Evolutionary conservation across 352 stramenopile species (phyloP).

Genomic region (Pythium phragmitis): DNA sequence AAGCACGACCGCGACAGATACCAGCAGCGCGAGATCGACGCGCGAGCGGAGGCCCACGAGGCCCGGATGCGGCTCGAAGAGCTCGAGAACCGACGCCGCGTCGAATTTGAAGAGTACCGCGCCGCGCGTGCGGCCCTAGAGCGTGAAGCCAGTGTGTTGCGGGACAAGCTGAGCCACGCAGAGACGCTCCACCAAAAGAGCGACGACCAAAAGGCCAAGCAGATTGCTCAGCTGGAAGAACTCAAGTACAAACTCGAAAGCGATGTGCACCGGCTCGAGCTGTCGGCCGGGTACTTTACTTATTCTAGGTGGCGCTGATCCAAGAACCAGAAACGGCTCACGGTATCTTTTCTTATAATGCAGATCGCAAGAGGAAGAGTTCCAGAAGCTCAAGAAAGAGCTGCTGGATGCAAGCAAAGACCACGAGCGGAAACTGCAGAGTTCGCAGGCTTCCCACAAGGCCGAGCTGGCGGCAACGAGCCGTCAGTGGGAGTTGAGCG

Average conservation of each 20-base stretch:
- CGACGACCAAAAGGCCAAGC: constrained; percentile 52
- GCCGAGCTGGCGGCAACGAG: constrained; percentile 28
- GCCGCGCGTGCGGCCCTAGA: constrained; percentile 44
- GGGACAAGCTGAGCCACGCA: constrained; percentile 51
- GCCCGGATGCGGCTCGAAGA: constrained; percentile 68
- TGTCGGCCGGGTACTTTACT: constrained; percentile 38
- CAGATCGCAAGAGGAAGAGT: constrained; percentile 53
- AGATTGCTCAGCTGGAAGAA: constrained; percentile 59
- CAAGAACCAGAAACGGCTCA: not conserved
- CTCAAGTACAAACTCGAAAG: constrained; percentile 60
- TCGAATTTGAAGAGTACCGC: constrained; percentile 78
- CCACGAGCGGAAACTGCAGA: constrained; percentile 40
- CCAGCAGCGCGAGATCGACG: constrained; percentile 60
- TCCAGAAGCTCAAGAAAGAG: constrained; percentile 52
- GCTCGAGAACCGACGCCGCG: constrained; percentile 52
- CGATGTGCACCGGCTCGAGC: constrained; percentile 43
- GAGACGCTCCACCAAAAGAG: constrained; percentile 45
- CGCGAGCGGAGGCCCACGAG: constrained; percentile 55
- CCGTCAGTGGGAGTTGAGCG: constrained; percentile 46
- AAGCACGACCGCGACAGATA: constrained; percentile 66
- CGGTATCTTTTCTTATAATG: not conserved
- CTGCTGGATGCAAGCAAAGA: constrained; percentile 48
- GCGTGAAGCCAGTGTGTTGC: constrained; percentile 46
- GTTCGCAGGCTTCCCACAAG: constrained; percentile 38
- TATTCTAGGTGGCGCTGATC: not conserved